Evolutionary conservation across 2,329 filamentous ascomycete species (phyloP), one percentile per base, ranked within the genome.

Genomic region (Ceratocystiopsis minuta): DNA sequence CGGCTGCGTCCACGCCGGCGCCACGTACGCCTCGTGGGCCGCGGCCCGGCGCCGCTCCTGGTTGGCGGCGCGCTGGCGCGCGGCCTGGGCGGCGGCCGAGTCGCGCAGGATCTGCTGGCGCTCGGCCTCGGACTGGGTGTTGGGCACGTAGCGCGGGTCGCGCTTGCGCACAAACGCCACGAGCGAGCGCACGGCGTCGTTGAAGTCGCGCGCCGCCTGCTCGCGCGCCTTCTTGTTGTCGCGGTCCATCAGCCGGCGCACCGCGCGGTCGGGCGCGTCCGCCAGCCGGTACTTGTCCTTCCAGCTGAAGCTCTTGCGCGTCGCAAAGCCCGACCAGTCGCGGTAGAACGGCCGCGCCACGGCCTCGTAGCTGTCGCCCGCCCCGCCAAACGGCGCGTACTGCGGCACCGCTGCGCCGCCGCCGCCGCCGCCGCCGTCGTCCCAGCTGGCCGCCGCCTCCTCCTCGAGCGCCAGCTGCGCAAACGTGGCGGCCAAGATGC

Each of bases 81-180:
- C 82, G 12, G 87, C 86, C 56, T 96, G 90, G 12, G 83, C 83
- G 17, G 79, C 78, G 6, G 84, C 79, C 3, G 83, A 80, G 47
- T 84, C 78, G 20, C 86, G 75, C 39, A 94, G 63, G 3, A 72
- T 65, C 54, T 82, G 78, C 53, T 92, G 84, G 24, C 87, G 75
- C 52, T 95, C 81, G 12, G 74, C 77, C 52, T 92, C 81, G 16
- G 75, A 81, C 54, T 87, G 80, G 0, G 68, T 72, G 51, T 85
- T 88, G 20, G 77, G 71, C 6, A 80, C 69, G 55, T 85, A 93
- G 36, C 90, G 75, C 1, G 86, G 85, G 55, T 98, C 90, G 32
- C 90, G 74, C 62, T 94, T 96, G 49, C 84, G 78, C 15, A 88
- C 80, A 59, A 96, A 96, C 2, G 77, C 70, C 3, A 96, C 80